Conservation (phyloP, 768 basidiomycete species). For the Tremella fuciformis region DNA sequence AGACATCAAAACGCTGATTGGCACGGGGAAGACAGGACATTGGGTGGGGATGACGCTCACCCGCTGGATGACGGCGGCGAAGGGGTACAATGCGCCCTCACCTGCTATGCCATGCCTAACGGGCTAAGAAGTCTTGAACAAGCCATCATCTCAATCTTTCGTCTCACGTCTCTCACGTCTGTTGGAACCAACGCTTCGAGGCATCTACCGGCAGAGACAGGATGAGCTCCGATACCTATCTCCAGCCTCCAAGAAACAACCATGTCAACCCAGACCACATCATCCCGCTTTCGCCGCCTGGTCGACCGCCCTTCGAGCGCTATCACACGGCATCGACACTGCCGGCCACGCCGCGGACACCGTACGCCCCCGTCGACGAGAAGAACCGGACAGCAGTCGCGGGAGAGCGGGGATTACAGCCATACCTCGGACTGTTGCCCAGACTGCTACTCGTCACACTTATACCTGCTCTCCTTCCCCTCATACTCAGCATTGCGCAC, state of each 20-base stretch:
- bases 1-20: too few relatives aligned
- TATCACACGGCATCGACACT: constrained; percentile 39
- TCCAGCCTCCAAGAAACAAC: constrained; percentile 18
- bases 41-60: too few relatives aligned
- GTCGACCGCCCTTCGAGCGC: constrained; percentile 38
- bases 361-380: constrained; percentile 18
- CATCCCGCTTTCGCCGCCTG: constrained; percentile 41
- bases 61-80: too few relatives aligned
- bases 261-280: constrained; percentile 31
- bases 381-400: constrained; percentile 5
- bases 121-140: too few relatives aligned
- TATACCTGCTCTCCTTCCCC: constrained; percentile 82
- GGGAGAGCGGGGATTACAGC: constrained; percentile 57
- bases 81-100: too few relatives aligned
- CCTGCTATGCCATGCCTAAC: too few relatives aligned
- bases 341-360: constrained; percentile 37
- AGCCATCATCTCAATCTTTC: too few relatives aligned
- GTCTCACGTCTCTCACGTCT: constrained; percentile 1
- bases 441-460: constrained; percentile 85
- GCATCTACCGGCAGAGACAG: background rate
- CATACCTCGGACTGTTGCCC: constrained; percentile 79
- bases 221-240: constrained; percentile 11
- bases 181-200: too few relatives aligned
- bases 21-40: too few relatives aligned
- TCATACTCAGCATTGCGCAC: constrained; percentile 81